Evolutionary conservation across 208 protist species (phyloP).

Genomic region (Naegleria lovaniensis): DNA sequence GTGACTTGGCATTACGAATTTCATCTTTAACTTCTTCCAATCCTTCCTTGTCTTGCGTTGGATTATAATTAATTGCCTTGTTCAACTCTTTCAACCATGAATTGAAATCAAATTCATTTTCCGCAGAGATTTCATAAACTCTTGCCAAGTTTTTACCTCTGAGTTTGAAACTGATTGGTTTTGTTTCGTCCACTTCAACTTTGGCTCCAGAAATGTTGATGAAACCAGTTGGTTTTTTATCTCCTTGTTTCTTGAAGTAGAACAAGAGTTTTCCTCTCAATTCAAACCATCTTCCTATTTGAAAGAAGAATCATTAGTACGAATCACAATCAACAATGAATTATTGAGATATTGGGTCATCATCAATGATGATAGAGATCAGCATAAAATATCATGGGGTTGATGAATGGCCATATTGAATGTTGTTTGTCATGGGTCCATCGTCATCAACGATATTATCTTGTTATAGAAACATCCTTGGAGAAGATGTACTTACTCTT

Average conservation of each 20-base stretch:
- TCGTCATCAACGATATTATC: too few species aligned
- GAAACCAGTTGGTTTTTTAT: not conserved
- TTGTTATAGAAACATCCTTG: too few species aligned
- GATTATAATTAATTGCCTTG: not conserved
- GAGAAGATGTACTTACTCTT: not conserved
- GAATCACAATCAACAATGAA: not conserved
- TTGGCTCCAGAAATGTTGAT: not conserved
- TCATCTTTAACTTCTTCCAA: not conserved
- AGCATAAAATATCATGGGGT: not conserved
- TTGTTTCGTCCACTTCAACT: not conserved
- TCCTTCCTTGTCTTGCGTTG: not conserved
- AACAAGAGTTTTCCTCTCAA: not conserved
- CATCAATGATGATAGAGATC: not conserved
- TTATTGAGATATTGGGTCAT: not conserved
- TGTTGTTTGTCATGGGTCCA: too few species aligned
- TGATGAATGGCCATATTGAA: too few species aligned
- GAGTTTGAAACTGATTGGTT: not conserved
- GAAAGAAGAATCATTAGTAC: not conserved
- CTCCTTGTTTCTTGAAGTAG: constrained; percentile 11
- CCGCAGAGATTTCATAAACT: not conserved
- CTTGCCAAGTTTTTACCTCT: not conserved
- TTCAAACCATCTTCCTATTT: constrained; percentile 25
- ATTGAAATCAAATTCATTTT: not conserved
- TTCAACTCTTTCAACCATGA: not conserved
- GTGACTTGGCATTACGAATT: not conserved